Evolutionary conservation across 1,284 basidiomycete species (phyloP).

Genomic region (Sanghuangporus weigelae): DNA sequence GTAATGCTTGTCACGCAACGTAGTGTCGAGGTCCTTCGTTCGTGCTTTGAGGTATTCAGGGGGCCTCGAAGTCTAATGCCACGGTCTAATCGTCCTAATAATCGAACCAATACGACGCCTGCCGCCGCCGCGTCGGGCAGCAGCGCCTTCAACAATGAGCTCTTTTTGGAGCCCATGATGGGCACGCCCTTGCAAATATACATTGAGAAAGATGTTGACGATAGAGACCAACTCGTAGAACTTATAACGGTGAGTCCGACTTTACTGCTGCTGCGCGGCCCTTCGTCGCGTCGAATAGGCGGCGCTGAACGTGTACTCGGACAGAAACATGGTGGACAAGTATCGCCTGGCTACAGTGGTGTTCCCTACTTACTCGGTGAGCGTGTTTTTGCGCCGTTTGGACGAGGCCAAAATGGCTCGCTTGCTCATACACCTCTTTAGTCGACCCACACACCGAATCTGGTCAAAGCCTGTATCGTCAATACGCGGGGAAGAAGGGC

Average conservation of each 20-base stretch:
- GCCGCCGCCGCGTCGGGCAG: constrained; percentile 3
- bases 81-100: not conserved
- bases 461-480: constrained; percentile 73
- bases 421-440: constrained; percentile 27
- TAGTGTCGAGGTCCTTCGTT: too few relatives aligned
- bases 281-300: not conserved
- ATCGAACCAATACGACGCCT: constrained; percentile 1
- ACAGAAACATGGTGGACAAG: constrained; percentile 69
- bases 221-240: constrained; percentile 55
- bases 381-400: constrained; percentile 21
- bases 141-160: constrained; percentile 26
- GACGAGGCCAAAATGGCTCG: not conserved
- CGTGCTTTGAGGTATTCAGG: too few relatives aligned
- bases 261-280: not conserved
- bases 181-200: constrained; percentile 68
- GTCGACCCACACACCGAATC: constrained; percentile 71
- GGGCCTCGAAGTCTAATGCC: not conserved
- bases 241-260: constrained; percentile 48
- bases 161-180: constrained; percentile 77
- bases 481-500: constrained; percentile 70
- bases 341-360: constrained; percentile 67
- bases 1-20: too few relatives aligned
- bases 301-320: constrained; percentile 16
- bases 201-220: constrained; percentile 71
- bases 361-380: constrained; percentile 72